Percentiles rank a stretch among this genome's conserved stretches.
phyloP scores from a whole-genome alignment of 306 rosid genomes.

The Vigna nakashimae region DNA sequence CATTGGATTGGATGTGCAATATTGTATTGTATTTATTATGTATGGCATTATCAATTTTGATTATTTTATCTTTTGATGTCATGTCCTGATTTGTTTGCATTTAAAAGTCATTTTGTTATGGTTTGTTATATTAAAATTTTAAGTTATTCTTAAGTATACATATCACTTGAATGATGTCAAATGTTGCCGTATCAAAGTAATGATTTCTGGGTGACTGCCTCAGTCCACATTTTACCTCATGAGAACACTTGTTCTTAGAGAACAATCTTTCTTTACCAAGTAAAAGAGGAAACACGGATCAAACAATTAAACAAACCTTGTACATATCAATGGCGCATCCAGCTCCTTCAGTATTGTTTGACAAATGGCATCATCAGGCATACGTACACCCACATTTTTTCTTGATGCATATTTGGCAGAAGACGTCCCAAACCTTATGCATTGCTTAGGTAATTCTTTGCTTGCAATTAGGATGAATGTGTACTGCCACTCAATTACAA shows the following conservation, averaged over 20 bases:
- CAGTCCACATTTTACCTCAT: background rate
- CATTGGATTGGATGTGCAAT: slow-evolving; percentile 20
- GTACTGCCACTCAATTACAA: slow-evolving; percentile 65
- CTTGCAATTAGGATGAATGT: slow-evolving; percentile 93
- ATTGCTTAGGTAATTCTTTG: slow-evolving; percentile 88
- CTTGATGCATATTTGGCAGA: slow-evolving; percentile 71
- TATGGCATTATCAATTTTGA: slow-evolving; percentile 24
- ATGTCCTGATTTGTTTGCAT: background rate
- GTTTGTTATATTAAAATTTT: slow-evolving; percentile 7
- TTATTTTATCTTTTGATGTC: background rate
- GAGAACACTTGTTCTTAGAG: slow-evolving; percentile 27
- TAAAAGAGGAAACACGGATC: slow-evolving; percentile 1
- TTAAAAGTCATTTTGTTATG: slow-evolving; percentile 7
- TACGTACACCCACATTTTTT: slow-evolving; percentile 89
- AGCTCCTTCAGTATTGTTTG: slow-evolving; percentile 80
- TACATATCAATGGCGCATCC: slow-evolving; percentile 84
- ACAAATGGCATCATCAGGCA: slow-evolving; percentile 88
- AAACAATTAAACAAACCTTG: slow-evolving; percentile 65
- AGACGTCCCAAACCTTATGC: slow-evolving; percentile 77
- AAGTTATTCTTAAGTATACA: background rate
- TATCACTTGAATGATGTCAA: slow-evolving; percentile 20
- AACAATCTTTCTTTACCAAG: slow-evolving; percentile 7
- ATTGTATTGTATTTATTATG: background rate
- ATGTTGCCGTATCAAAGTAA: slow-evolving; percentile 6
- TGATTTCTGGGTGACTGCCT: slow-evolving; percentile 8